Percentiles rank a stretch among this genome's conserved stretches.
phyloP scores from a whole-genome alignment of 2,329 filamentous ascomycete genomes.

The Hypoxylon sp. region DNA sequence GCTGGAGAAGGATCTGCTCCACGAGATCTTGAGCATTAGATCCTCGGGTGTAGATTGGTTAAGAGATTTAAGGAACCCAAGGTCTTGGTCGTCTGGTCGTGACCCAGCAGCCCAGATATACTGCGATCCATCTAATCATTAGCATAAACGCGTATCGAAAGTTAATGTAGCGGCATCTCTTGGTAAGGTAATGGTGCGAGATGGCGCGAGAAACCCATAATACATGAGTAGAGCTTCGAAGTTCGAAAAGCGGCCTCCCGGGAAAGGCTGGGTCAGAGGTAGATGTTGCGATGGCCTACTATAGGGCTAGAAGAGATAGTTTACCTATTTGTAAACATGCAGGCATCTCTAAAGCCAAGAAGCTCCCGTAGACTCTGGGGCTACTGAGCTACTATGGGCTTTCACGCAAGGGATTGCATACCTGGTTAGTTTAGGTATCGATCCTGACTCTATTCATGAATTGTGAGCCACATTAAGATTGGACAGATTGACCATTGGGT shows the following conservation, averaged over 20 bases:
- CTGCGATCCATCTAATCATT: background rate
- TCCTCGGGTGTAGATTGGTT: background rate
- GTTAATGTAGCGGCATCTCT: background rate
- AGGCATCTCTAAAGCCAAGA: constrained; percentile 3
- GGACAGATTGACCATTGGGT: background rate
- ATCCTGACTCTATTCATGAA: constrained; percentile 1
- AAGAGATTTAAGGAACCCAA: background rate
- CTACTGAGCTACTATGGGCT: too few species aligned
- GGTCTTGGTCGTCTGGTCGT: too few species aligned
- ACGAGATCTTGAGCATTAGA: constrained; percentile 19
- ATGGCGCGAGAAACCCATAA: too few species aligned
- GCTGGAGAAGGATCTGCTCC: too few species aligned
- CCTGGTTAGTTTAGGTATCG: background rate
- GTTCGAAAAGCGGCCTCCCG: background rate
- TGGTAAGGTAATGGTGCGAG: background rate
- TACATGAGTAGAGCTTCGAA: background rate
- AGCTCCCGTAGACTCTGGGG: constrained; percentile 1
- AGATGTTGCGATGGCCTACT: too few species aligned
- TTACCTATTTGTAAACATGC: background rate
- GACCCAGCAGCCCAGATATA: too few species aligned
- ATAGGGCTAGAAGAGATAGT: background rate
- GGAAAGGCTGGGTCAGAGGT: too few species aligned
- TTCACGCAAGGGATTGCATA: constrained; percentile 16
- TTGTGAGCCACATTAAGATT: constrained; percentile 2
- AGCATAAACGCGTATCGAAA: background rate